Conservation (phyloP, 192 early-diverging fungal species). For the Coemansia sp. region DNA sequence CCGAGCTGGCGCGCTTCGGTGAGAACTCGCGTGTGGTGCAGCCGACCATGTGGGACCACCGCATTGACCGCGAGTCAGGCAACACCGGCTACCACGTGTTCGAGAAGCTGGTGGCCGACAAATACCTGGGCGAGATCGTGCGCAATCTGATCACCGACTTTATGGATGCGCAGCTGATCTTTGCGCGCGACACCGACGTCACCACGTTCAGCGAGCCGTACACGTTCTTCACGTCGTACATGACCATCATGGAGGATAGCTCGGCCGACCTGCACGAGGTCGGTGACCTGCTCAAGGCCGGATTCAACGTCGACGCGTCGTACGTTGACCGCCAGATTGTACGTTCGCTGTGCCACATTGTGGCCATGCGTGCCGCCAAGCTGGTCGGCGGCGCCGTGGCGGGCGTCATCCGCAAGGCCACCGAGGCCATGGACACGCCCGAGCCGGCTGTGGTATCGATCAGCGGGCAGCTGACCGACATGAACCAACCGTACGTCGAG, state of each 20-base stretch:
- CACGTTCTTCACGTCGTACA: constrained; percentile 73
- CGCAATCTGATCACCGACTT: constrained; percentile 80
- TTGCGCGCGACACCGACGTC: constrained; percentile 47
- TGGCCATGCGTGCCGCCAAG: constrained; percentile 80
- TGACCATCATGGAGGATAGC: constrained; percentile 72
- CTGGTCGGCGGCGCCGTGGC: constrained; percentile 66
- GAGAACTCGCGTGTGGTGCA: constrained; percentile 62
- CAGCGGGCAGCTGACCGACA: constrained; percentile 46
- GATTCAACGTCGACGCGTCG: constrained; percentile 63
- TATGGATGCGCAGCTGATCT: constrained; percentile 75
- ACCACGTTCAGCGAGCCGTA: constrained; percentile 58
- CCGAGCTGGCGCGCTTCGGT: constrained; percentile 90
- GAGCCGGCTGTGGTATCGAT: constrained; percentile 24
- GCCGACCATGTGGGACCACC: constrained; percentile 76
- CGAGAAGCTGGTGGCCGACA: constrained; percentile 92
- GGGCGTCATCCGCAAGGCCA: constrained; percentile 34
- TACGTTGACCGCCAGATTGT: constrained; percentile 78
- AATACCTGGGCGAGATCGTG: constrained; percentile 91
- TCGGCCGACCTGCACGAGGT: constrained; percentile 60
- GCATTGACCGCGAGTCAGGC: constrained; percentile 73
- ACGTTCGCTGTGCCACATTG: constrained; percentile 72
- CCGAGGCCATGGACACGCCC: constrained; percentile 15
- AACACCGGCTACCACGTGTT: constrained; percentile 80
- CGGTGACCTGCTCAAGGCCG: constrained; percentile 64
- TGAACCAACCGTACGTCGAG: constrained; percentile 46